These are phyloP conservation scores for Colletotrichum magnum DNA, from an alignment of 2,329 filamentous ascomycete genomes.

Conservation along the genomic window DNA sequence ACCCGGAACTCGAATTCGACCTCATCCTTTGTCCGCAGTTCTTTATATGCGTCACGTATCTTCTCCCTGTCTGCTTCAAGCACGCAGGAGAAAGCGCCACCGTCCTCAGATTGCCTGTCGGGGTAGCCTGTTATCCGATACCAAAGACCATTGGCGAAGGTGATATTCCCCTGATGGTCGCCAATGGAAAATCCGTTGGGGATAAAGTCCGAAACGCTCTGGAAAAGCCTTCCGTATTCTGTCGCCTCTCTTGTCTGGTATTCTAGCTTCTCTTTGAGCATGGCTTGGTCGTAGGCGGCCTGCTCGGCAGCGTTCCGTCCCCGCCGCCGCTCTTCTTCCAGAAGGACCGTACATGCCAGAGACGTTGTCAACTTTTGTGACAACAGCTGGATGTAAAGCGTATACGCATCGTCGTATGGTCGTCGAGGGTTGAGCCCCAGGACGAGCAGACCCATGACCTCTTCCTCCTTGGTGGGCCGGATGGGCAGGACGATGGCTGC, in stretches of 20 bases:
- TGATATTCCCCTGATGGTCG: conserved; percentile 74
- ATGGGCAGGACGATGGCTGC: conserved; percentile 79
- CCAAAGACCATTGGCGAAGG: conserved; percentile 80
- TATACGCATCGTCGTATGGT: conserved; percentile 82
- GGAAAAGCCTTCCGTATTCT: conserved; percentile 75
- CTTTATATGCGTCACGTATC: conserved; percentile 58
- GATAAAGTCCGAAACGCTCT: conserved; percentile 79
- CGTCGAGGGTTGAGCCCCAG: conserved; percentile 79
- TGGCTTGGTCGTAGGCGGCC: conserved; percentile 76
- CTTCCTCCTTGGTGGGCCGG: conserved; percentile 75
- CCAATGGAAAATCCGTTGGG: conserved; percentile 83
- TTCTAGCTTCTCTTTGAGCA: conserved; percentile 76
- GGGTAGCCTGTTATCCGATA: conserved; percentile 65
- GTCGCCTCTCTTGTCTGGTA: conserved; percentile 65
- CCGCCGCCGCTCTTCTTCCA: conserved; percentile 78
- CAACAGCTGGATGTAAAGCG: conserved; percentile 72
- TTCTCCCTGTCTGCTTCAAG: conserved; percentile 61
- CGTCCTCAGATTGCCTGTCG: conserved; percentile 48
- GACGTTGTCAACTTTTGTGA: conserved; percentile 74
- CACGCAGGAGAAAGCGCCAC: conserved; percentile 59
- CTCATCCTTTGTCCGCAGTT: conserved; percentile 53
- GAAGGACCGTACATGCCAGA: conserved; percentile 77
- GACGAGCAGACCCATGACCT: conserved; percentile 76
- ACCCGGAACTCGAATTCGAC: conserved; percentile 65
- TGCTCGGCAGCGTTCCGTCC: conserved; percentile 68